Conservation (phyloP, 768 basidiomycete genomes). For the button mushroom (Agaricus bisporus) region DNA sequence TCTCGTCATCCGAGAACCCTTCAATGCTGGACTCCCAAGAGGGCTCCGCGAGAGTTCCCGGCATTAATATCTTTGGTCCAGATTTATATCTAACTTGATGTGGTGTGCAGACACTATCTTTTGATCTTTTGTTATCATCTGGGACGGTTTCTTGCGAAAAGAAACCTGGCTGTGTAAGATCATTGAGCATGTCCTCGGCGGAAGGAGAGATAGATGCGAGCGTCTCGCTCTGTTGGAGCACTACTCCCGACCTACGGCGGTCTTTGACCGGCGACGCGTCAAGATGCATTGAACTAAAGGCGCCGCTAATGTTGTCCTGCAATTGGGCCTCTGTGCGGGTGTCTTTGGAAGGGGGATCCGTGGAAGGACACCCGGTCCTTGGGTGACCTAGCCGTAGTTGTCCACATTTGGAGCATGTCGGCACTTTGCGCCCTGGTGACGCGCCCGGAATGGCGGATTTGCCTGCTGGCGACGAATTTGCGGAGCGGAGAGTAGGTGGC, state of each 20-base stretch:
- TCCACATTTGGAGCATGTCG: constrained; percentile 49
- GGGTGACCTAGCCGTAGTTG: constrained; percentile 54
- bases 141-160: constrained; percentile 27
- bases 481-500: constrained; percentile 18
- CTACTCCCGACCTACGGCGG: constrained; percentile 11
- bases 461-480: constrained; percentile 17
- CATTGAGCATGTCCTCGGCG: constrained; percentile 39
- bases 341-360: constrained; percentile 22
- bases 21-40: constrained; percentile 35
- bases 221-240: constrained; percentile 23
- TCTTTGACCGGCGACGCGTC: constrained; percentile 20
- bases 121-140: constrained; percentile 12
- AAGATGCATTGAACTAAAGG: constrained; percentile 43
- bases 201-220: constrained; percentile 46
- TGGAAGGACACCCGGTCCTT: constrained; percentile 53
- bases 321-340: neutral
- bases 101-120: constrained; percentile 17
- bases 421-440: constrained; percentile 41
- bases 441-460: constrained; percentile 2
- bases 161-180: constrained; percentile 37
- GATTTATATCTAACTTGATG: constrained; percentile 16
- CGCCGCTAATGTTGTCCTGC: constrained; percentile 27
- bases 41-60: constrained; percentile 48
- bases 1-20: constrained; percentile 14
- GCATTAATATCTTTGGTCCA: constrained; percentile 40